Percentiles rank a stretch among this genome's conserved stretches.
Evolutionary conservation across 352 stramenopile genomes (phyloP).

Genomic region (Phytophthora podocarpi): DNA sequence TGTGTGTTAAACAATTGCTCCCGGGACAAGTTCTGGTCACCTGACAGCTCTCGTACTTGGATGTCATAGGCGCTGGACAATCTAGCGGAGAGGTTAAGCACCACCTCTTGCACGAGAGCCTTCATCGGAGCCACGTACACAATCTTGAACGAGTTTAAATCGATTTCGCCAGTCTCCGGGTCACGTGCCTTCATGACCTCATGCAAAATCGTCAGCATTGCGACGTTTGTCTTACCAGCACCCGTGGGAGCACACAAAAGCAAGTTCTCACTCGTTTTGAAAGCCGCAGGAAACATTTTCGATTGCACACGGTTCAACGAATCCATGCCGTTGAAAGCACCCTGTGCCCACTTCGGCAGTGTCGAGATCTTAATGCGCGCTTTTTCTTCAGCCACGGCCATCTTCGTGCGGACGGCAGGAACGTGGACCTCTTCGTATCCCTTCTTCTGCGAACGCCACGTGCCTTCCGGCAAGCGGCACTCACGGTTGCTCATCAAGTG

Average conservation of each 20-base stretch:
- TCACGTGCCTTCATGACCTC: conserved; percentile 95
- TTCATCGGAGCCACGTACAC: conserved; percentile 99
- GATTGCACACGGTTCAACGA: conserved; percentile 99
- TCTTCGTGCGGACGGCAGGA: conserved; percentile 92
- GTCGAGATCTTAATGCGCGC: conserved; percentile 89
- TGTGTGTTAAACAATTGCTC: conserved; percentile 99
- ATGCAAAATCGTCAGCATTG: conserved; percentile 98
- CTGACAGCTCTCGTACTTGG: conserved; percentile 97
- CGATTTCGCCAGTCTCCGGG: conserved; percentile 85
- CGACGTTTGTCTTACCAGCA: conserved; percentile 99
- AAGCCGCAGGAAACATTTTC: conserved; percentile 94
- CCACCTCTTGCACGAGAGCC: conserved; percentile 99
- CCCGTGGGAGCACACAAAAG: conserved; percentile 99
- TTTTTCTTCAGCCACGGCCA: conserved; percentile 74
- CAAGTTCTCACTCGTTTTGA: conserved; percentile 96
- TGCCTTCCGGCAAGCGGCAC: conserved; percentile 95
- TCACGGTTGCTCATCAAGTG: conserved; percentile 99
- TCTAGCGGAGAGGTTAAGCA: conserved; percentile 96
- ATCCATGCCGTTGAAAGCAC: conserved; percentile 97
- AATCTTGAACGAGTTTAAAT: conserved; percentile 99
- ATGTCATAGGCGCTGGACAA: conserved; percentile 94
- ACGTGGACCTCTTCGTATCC: conserved; percentile 99
- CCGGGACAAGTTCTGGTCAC: conserved; percentile 97
- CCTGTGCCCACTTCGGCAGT: conserved; percentile 95
- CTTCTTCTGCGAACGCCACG: conserved; percentile 97